phyloP scores from a whole-genome alignment of 768 basidiomycete genomes.

The Grammothele lineata region DNA sequence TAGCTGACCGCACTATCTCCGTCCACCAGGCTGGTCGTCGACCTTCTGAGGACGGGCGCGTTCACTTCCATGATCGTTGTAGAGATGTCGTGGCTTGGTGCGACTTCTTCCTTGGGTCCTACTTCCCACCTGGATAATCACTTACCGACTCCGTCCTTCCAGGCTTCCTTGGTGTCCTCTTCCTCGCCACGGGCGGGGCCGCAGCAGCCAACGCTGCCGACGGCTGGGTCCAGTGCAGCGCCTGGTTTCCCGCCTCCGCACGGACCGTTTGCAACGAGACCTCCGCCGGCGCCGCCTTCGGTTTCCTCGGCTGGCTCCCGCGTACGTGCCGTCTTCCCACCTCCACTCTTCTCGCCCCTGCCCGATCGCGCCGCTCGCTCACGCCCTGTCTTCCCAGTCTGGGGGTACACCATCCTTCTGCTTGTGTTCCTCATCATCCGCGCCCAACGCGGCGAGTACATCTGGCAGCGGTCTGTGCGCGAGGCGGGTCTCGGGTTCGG shows the following conservation, averaged over 20 bases:
- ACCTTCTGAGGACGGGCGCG: constrained; percentile 21
- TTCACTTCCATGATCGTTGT: constrained; percentile 28
- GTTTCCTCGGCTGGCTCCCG: constrained; percentile 22
- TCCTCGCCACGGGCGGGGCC: constrained; percentile 23
- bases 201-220: constrained; percentile 12
- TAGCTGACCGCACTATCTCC: not conserved
- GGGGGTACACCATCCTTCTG: constrained; percentile 13
- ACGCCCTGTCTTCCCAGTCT: constrained; percentile 3
- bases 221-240: constrained; percentile 7
- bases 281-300: constrained; percentile 24
- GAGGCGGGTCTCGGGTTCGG: constrained; percentile 4
- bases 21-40: constrained; percentile 21
- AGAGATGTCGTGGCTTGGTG: constrained; percentile 25
- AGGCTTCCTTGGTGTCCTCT: constrained; percentile 27
- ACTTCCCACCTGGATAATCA: too few species aligned
- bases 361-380: too few species aligned
- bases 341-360: not conserved
- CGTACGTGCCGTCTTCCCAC: constrained; percentile 9
- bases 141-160: not conserved
- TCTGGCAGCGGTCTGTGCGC: constrained; percentile 16
- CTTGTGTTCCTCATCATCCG: constrained; percentile 15
- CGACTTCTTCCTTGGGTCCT: constrained; percentile 5
- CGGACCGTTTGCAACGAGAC: constrained; percentile 20
- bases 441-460: constrained; percentile 7
- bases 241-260: constrained; percentile 3